Evolutionary conservation across 2,329 filamentous ascomycete genomes (phyloP).

Genomic region (Microdochium nivale): DNA sequence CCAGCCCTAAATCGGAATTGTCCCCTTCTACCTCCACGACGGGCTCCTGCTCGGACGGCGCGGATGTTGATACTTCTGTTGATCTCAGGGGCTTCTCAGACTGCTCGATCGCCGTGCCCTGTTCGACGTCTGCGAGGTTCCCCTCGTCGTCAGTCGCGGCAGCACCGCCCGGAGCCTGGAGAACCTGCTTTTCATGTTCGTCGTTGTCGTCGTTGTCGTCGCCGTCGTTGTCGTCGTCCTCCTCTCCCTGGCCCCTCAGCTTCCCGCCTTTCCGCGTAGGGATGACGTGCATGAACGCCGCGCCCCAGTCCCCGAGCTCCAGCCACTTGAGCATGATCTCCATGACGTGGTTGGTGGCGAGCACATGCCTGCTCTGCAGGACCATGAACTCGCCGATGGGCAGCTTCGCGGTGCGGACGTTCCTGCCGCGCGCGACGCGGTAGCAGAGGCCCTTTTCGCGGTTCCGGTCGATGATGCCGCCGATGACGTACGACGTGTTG

Average conservation of each 20-base stretch:
- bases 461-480: slow-evolving; percentile 92
- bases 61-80: neutral
- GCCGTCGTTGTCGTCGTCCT: slow-evolving; percentile 1
- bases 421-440: slow-evolving; percentile 63
- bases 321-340: slow-evolving; percentile 96
- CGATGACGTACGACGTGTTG: slow-evolving; percentile 85
- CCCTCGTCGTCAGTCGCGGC: neutral
- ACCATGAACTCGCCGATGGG: slow-evolving; percentile 94
- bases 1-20: slow-evolving; percentile 9
- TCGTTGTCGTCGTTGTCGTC: slow-evolving; percentile 1
- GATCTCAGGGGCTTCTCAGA: neutral
- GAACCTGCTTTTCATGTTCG: slow-evolving; percentile 5
- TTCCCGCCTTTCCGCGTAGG: slow-evolving; percentile 81
- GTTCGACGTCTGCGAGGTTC: neutral
- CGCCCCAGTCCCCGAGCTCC: slow-evolving; percentile 82
- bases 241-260: slow-evolving; percentile 37
- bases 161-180: neutral
- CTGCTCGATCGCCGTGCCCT: neutral
- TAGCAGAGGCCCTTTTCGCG: slow-evolving; percentile 93
- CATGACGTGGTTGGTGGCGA: slow-evolving; percentile 91
- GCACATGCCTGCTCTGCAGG: slow-evolving; percentile 76
- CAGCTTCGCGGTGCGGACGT: slow-evolving; percentile 79
- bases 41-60: neutral
- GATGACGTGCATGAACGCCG: slow-evolving; percentile 81
- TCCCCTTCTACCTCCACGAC: slow-evolving; percentile 8